Evolutionary conservation across 306 rosid genomes (phyloP).

Genomic region (Luffa aegyptiaca): DNA sequence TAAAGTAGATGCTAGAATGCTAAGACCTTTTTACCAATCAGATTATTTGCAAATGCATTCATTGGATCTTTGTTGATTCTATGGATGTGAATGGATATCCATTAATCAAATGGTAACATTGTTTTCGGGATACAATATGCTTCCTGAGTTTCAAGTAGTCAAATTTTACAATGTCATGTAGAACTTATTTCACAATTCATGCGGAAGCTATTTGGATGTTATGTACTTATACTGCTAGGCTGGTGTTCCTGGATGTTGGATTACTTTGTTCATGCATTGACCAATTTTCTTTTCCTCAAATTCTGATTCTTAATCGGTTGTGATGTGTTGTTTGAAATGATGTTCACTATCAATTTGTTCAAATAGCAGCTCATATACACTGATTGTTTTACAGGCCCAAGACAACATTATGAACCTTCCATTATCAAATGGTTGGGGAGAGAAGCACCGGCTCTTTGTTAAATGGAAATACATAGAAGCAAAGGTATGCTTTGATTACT

Average conservation of each 20-base stretch:
- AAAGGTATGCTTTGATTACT: constrained; percentile 41
- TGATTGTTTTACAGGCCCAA: constrained; percentile 62
- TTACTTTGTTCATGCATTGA: neutral
- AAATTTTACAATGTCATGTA: neutral
- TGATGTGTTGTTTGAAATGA: neutral
- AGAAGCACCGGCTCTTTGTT: constrained; percentile 68
- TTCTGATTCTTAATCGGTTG: neutral
- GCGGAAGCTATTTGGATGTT: neutral
- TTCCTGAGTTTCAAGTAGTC: neutral
- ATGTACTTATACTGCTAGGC: neutral
- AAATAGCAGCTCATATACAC: neutral
- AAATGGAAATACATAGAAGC: constrained; percentile 90
- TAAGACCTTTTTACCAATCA: neutral
- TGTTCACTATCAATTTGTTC: neutral
- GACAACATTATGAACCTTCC: constrained; percentile 96
- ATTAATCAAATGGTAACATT: neutral
- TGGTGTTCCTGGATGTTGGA: neutral
- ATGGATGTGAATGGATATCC: neutral
- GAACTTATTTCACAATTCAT: neutral
- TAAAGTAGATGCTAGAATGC: neutral
- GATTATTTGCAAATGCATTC: neutral
- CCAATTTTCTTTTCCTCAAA: constrained; percentile 1
- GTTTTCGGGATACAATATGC: neutral
- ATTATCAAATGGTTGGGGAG: constrained; percentile 90
- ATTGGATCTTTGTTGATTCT: neutral